phyloP scores from a whole-genome alignment of 2,329 filamentous ascomycete genomes.

The Aspergillus sp. region DNA sequence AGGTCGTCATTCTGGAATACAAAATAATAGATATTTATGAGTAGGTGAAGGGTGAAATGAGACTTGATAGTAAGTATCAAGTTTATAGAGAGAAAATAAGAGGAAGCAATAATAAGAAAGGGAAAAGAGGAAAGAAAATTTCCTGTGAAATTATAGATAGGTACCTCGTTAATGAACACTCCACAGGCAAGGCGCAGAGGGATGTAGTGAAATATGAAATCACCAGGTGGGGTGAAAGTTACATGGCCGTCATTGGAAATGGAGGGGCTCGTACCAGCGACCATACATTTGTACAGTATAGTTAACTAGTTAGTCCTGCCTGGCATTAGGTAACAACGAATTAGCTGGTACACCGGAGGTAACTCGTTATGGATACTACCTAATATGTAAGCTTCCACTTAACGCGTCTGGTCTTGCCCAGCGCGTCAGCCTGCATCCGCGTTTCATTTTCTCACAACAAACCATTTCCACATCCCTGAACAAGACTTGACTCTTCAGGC shows the following conservation, averaged over 20 bases:
- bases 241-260: no score
- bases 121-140: neutral
- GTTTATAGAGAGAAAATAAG: neutral
- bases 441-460: neutral
- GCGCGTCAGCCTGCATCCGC: neutral
- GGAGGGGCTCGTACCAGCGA: no score
- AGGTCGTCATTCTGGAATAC: slow-evolving; percentile 16
- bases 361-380: no score
- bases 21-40: neutral
- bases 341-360: no score
- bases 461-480: neutral
- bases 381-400: neutral
- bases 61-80: neutral
- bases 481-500: neutral
- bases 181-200: no score
- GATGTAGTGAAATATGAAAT: neutral
- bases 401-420: neutral
- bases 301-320: no score
- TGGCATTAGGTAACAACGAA: no score
- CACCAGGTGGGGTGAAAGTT: neutral
- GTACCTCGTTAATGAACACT: neutral
- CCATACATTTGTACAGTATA: no score
- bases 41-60: neutral
- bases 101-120: no score
- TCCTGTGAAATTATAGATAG: neutral